Base-by-base conservation (phyloP, 1,284 basidiomycete species). In the Malassezia brasiliensis region DNA sequence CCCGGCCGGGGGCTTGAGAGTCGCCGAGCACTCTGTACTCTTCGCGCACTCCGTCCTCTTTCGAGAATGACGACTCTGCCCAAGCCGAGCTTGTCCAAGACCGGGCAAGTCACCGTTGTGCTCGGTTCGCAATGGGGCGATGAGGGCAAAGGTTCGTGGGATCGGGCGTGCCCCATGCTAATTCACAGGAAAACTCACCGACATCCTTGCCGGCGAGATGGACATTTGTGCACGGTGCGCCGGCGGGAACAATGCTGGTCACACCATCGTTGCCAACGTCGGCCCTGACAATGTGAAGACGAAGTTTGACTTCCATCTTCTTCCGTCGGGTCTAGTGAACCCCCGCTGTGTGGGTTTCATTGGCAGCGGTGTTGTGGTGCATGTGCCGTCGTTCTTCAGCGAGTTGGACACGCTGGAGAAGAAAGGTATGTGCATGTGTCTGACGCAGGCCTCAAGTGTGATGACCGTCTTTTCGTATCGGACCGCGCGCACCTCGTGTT, bases 231-330 rank as follows among this genome's bases (percentile, higher is more conserved):
- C 91, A 34, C 83, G 93, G 45, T 96, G 90, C 76, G 93, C 93
- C 6, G 93, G 93, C 28, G 94, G 93, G 17, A 96, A 96, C 79
- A 98, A 98, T 75, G 93, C 93, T 39, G 94, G 93, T 6, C 93
- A 98, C 77, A 98, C 94, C 32, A 96, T 98, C 76, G 87, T 98
- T 62, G 88, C 86, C 36, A 85, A 87, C 44, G 76, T 79, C 81
- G 64, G 83, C 78, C 53, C 81, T 79, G 69, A 83, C 82, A 74
- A 83, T 76, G 83, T 79, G 61, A 83, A 83, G 76, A 89, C 83
- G 66, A 91, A 85, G 22, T 96, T 88, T 76, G 90, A 90, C 53
- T 98, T 98, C 77, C 93, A 98, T 79, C 79, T 96, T 15, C 80
- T 98, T 30, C 94, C 94, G 2, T 30, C 63, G 90, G 90, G 91